Base-by-base conservation (phyloP, 495 filamentous ascomycete genomes). In the Penicillium crystallinum region DNA sequence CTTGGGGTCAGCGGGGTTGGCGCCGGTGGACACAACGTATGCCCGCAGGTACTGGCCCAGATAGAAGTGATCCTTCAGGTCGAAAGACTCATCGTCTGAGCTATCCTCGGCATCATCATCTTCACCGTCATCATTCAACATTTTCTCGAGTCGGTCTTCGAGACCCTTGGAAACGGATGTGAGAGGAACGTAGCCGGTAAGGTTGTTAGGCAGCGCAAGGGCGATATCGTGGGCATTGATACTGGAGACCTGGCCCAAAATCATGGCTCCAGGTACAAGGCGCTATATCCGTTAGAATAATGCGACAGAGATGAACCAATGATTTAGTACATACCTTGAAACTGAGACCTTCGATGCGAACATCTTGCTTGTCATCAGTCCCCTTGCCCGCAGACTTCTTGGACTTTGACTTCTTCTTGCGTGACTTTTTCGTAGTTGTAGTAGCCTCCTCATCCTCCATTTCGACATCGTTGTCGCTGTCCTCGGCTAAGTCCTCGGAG, bases 31-130 rank as follows among this genome's bases (percentile, higher is more conserved):
- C 18, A 83, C 79, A 27, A 97, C 89, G 61, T 82, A 89, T 25
- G 88, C 88, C 40, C 93, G 85, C 27, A 98, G 75, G 64, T 91
- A 98, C 66, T 97, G 91, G 19, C 93, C 93, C 35, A 95, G 60
- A 36, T 75, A 76, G 69, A 97, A 96, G 30, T 93, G 72, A 18
- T 78, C 66, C 43, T 85, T 78, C 25, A 95, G 67, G 37, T 92
- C 81, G 19, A 95, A 68, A 41, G 81, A 75, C 6, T 76, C 77
- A 0, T 78, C 75, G 1, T 81, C 76, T 1, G 75, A 78, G 12
- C 78, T 78, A 2, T 81, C 78, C 10, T 78, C 75, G 14, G 31
- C 44, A 9, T 81, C 73, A 2, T 67, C 61, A 19, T 77, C 70
- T 6, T 73, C 77, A 44, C 81, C 84, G 15, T 81, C 79, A 8